Evolutionary conservation across 1,284 basidiomycete genomes (phyloP), one percentile per base, ranked within the genome.

Genomic region (Termitomyces sp.): DNA sequence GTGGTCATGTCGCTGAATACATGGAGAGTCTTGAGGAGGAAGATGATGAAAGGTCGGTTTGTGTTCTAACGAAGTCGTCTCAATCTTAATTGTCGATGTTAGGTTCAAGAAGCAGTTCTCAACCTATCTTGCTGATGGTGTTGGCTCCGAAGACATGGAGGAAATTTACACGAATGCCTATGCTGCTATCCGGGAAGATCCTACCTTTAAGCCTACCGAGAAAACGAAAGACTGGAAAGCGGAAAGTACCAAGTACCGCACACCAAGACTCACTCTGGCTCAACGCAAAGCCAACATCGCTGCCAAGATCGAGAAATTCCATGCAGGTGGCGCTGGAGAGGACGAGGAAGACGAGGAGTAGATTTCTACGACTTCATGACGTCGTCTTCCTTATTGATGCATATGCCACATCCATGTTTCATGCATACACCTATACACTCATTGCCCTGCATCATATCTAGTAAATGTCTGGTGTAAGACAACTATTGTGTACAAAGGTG

Each of bases 1-100:
- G 94, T 72, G 95, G 95, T 52, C 95, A 99, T 73, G 88, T 99
- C 57, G 93, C 97, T 57, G 97, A 99, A 76, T 99, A 98, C 83
- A 99, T 99, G 97, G 93, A 99, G 78, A 90, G 86, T 48, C 80
- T 99, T 56, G 97, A 99, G 78, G 97, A 99, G 83, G 97, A 99
- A 78, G 97, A 99, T 71, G 97, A 98, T 68, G 96, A 98, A 77
- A 83, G 94, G 83, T 83, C 62, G 39, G 33, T 49, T 3, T 2
- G 9, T 35, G 16, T 31, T 14, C 21, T 35, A 24, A 31, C 46
- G 24, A 57, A 40, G 26, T 13, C 42, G 45, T 31, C 40, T 50
- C 31, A 42, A 26, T 35, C 34, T 44, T 52, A 19, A 51, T 21
- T 11, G 26, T 24, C 3, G 9, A 41, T 30, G 34, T 18, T 59